phyloP scores from a whole-genome alignment of 768 basidiomycete genomes.

The Lyophyllum decastes region DNA sequence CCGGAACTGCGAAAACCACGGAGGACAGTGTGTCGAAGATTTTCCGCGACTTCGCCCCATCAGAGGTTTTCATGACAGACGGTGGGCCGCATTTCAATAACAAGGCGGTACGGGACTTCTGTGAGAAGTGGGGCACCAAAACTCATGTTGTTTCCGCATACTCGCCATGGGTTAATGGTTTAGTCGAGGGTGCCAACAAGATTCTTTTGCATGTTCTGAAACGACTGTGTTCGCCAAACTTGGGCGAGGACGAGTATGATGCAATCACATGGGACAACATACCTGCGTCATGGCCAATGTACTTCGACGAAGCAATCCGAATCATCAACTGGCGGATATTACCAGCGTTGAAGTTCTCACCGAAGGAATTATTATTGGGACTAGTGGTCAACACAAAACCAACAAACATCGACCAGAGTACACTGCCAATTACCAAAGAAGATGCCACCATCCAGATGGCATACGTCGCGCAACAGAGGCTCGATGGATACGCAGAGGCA shows the following conservation, averaged over 20 bases:
- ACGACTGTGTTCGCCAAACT: constrained; percentile 31
- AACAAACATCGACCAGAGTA: constrained; percentile 8
- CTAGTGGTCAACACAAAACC: constrained; percentile 27
- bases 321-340: constrained; percentile 23
- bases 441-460: constrained; percentile 25
- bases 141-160: constrained; percentile 29
- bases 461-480: background rate
- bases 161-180: constrained; percentile 42
- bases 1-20: constrained; percentile 28
- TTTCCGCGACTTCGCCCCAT: background rate
- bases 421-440: background rate
- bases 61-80: constrained; percentile 33
- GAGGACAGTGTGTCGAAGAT: background rate
- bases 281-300: constrained; percentile 30
- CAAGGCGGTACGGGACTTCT: constrained; percentile 27
- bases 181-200: constrained; percentile 34
- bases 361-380: constrained; percentile 32
- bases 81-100: constrained; percentile 28
- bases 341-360: constrained; percentile 25
- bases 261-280: constrained; percentile 18
- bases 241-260: constrained; percentile 7
- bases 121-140: constrained; percentile 18
- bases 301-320: constrained; percentile 28
- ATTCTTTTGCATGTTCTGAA: constrained; percentile 26
- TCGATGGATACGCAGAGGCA: background rate